phyloP scores from a whole-genome alignment of 73 alveolate species.

The Tetrahymena elliotti region DNA sequence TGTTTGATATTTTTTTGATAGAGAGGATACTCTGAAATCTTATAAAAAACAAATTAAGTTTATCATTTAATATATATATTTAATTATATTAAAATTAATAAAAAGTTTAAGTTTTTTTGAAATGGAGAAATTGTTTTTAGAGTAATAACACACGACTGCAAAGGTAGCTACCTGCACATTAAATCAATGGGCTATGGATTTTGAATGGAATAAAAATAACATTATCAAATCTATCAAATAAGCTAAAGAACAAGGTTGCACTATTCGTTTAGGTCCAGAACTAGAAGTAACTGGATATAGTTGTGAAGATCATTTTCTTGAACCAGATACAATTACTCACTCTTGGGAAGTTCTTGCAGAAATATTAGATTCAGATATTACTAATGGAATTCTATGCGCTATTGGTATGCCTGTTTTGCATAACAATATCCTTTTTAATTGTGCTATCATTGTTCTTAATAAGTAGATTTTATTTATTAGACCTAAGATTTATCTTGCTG shows the following conservation, averaged over 20 bases:
- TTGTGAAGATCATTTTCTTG: constrained; percentile 88
- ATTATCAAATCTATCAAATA: constrained; percentile 60
- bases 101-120: neutral
- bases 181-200: constrained; percentile 53
- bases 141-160: neutral
- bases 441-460: constrained; percentile 62
- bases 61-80: neutral
- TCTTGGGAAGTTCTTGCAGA: constrained; percentile 83
- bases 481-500: constrained; percentile 82
- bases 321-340: constrained; percentile 82
- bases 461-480: constrained; percentile 68
- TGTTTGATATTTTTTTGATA: too few relatives aligned
- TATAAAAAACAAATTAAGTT: too few relatives aligned
- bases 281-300: constrained; percentile 85
- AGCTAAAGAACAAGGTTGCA: constrained; percentile 47
- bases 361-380: constrained; percentile 45
- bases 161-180: constrained; percentile 33
- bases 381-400: constrained; percentile 66
- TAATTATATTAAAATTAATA: neutral
- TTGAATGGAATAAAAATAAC: constrained; percentile 61
- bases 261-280: constrained; percentile 71
- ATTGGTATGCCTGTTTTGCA: constrained; percentile 89
- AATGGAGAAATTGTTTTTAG: neutral
- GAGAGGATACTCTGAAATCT: neutral
- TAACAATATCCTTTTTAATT: constrained; percentile 73